These are phyloP conservation scores for Aspergillus affinis DNA, from an alignment of 495 filamentous ascomycete genomes.

Conservation along the genomic window DNA sequence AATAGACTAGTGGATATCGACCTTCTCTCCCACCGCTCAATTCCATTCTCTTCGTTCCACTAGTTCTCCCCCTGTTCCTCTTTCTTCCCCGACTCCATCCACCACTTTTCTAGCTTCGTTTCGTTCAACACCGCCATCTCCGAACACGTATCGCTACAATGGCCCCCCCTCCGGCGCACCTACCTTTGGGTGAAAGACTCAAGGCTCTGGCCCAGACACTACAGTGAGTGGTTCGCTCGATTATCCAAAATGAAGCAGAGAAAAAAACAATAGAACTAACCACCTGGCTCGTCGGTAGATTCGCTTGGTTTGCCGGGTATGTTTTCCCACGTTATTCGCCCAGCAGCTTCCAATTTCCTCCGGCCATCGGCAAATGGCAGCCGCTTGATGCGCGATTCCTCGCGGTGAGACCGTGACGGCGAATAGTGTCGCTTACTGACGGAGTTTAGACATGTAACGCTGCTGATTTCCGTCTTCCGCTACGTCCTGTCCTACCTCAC, in stretches of 20 bases:
- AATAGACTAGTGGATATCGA: slow-evolving; percentile 3
- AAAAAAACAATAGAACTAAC: slow-evolving; percentile 30
- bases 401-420: background rate
- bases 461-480: slow-evolving; percentile 77
- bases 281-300: slow-evolving; percentile 33
- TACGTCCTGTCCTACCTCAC: slow-evolving; percentile 80
- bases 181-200: slow-evolving; percentile 74
- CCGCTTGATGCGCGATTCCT: background rate
- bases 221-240: slow-evolving; percentile 60
- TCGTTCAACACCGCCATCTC: slow-evolving; percentile 2
- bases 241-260: slow-evolving; percentile 12
- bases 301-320: slow-evolving; percentile 89
- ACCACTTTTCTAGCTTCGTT: slow-evolving; percentile 2
- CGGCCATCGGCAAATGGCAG: slow-evolving; percentile 1
- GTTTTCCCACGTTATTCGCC: slow-evolving; percentile 33
- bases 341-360: slow-evolving; percentile 10
- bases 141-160: slow-evolving; percentile 42
- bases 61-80: background rate
- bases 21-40: slow-evolving; percentile 13
- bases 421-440: slow-evolving; percentile 23
- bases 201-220: slow-evolving; percentile 78
- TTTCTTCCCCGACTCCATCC: background rate
- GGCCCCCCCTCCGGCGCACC: slow-evolving; percentile 71
- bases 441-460: slow-evolving; percentile 67
- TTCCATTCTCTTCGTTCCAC: slow-evolving; percentile 1